Base-by-base conservation (phyloP, 2,329 filamentous ascomycete genomes). In the Aspergillus novoparasiticus region DNA sequence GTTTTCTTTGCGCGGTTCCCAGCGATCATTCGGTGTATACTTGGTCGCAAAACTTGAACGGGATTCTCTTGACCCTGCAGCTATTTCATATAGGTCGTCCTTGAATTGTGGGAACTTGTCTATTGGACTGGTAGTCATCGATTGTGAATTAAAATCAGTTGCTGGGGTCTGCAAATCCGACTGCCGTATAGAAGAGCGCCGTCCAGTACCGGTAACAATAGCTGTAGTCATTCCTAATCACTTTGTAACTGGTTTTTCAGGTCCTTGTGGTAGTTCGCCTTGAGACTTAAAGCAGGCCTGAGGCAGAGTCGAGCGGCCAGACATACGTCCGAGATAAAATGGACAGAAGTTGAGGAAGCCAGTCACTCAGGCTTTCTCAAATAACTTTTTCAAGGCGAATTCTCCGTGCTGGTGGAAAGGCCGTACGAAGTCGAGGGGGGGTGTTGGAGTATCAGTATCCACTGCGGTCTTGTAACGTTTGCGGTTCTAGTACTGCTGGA, bases 1-100 rank as follows among this genome's bases (percentile, higher is more conserved):
- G 66, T 79, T 82, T 66, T 86, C 83, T 72, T 83, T 86, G 51
- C 86, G 83, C 46, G 86, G 81, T 60, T 87, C 85, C 89, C 89
- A 92, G 69, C 84, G 81, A 66, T 89, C 85, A 58, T 72, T 75
- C 2, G 71, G 68, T 57, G 73, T 66, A 69, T 77, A 75, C 65
- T 70, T 76, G 46, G 74, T 58, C 4, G 75, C 70, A 57, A 69
- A 60, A 60, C 64, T 70, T 54, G 69, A 62, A 41, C 69, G 69
- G 54, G 68, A 61, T 36, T 71, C 69, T 57, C 68, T 68, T 57
- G 71, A 59, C 57, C 75, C 73, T 43, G 69, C 57, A 60, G 66
- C 58, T n/a, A 68, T 61, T 39, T 78, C 75, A 28, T 73, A 66
- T 58, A 71, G 66, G 55, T 80, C 76, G 65, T 80, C 78, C 62